phyloP scores from a whole-genome alignment of 331 rosid species.

The Rosa hybrid region DNA sequence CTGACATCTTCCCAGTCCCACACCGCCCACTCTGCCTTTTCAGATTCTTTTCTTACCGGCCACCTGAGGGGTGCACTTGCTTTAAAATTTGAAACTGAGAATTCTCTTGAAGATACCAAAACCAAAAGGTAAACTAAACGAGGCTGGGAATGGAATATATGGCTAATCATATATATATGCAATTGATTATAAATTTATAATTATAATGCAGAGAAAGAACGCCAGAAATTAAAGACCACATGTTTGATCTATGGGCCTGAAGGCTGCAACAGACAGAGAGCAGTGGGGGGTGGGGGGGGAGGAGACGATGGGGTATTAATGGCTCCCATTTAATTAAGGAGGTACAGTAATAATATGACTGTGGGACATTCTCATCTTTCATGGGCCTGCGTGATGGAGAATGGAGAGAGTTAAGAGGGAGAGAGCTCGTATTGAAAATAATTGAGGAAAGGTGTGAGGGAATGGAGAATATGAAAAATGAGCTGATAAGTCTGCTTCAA shows the following conservation, averaged over 20 bases:
- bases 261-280: background rate
- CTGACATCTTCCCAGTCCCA: background rate
- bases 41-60: conserved; percentile 2
- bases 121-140: background rate
- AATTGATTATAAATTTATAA: background rate
- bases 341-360: conserved; percentile 22
- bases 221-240: conserved; percentile 17
- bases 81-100: background rate
- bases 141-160: background rate
- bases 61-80: background rate
- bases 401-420: background rate
- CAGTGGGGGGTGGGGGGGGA: conserved; percentile 12
- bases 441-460: background rate
- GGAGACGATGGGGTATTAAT: conserved; percentile 14
- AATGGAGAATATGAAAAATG: background rate
- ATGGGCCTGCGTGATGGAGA: conserved; percentile 7
- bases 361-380: conserved; percentile 33
- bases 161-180: background rate
- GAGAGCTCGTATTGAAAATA: background rate
- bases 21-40: background rate
- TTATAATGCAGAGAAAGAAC: background rate
- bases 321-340: conserved; percentile 23
- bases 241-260: conserved; percentile 12
- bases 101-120: conserved; percentile 3
- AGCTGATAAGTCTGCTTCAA: conserved; percentile 2